phyloP scores from a whole-genome alignment of 257 asterid species.

The Jaltomata sinuosa region DNA sequence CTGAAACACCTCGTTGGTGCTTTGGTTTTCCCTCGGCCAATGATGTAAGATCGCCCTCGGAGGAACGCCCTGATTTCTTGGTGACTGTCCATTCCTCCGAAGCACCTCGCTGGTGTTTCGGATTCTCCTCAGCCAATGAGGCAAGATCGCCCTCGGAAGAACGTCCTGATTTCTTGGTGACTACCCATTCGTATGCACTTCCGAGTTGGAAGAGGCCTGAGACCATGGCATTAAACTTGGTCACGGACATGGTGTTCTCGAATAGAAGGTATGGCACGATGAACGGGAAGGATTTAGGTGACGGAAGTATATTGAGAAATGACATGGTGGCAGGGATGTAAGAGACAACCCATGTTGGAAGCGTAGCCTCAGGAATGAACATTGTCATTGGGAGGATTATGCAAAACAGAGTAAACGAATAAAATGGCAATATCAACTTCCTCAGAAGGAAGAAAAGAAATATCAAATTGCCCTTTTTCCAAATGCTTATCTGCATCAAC shows the following conservation, averaged over 20 bases:
- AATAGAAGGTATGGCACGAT: slow-evolving; percentile 81
- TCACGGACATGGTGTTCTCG: slow-evolving; percentile 95
- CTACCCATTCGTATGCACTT: slow-evolving; percentile 94
- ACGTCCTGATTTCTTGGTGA: slow-evolving; percentile 82
- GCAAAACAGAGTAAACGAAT: slow-evolving; percentile 90
- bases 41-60: slow-evolving; percentile 58
- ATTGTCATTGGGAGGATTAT: slow-evolving; percentile 89
- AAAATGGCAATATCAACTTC: slow-evolving; percentile 76
- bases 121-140: slow-evolving; percentile 40
- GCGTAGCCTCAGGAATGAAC: slow-evolving; percentile 86
- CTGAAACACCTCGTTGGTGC: slow-evolving; percentile 57
- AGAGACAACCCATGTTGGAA: slow-evolving; percentile 90
- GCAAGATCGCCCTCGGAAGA: slow-evolving; percentile 80
- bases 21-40: slow-evolving; percentile 37
- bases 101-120: slow-evolving; percentile 39
- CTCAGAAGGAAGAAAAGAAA: slow-evolving; percentile 73
- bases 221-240: slow-evolving; percentile 92
- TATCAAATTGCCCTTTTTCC: slow-evolving; percentile 41
- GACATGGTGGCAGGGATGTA: slow-evolving; percentile 80
- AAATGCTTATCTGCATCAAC: slow-evolving; percentile 35
- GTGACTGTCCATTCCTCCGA: slow-evolving; percentile 33
- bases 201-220: slow-evolving; percentile 94
- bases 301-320: slow-evolving; percentile 66
- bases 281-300: slow-evolving; percentile 90
- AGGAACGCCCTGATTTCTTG: slow-evolving; percentile 76